phyloP scores from a whole-genome alignment of 2,329 filamentous ascomycete species.

The Aureobasidium sp. region DNA sequence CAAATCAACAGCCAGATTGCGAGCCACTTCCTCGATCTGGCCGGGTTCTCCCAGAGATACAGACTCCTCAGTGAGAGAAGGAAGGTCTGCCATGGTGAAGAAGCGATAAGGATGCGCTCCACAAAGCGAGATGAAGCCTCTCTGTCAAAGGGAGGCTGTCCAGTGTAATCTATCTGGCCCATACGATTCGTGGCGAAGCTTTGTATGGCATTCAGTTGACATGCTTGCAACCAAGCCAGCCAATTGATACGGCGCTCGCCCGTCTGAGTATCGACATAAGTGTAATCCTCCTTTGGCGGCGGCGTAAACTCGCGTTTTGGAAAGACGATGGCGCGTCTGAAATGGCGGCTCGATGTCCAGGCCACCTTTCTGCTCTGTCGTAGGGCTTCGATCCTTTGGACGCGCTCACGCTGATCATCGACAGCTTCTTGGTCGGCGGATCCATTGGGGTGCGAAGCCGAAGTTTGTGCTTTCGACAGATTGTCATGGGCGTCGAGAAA shows the following conservation, averaged over 20 bases:
- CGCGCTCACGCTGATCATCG: conserved; percentile 11
- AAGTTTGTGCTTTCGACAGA: conserved; percentile 17
- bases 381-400: conserved; percentile 26
- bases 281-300: conserved; percentile 23
- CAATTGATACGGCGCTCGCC: conserved; percentile 26
- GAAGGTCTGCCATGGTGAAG: conserved; percentile 32
- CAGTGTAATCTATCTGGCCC: conserved; percentile 27
- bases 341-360: conserved; percentile 31
- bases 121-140: conserved; percentile 27
- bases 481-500: conserved; percentile 27
- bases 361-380: conserved; percentile 29
- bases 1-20: conserved; percentile 28
- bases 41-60: conserved; percentile 32
- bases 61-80: conserved; percentile 27
- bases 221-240: conserved; percentile 14
- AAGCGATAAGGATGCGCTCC: conserved; percentile 33
- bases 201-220: neutral
- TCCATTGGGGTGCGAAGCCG: neutral
- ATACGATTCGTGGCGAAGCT: conserved; percentile 11
- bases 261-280: conserved; percentile 17
- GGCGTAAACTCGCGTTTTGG: conserved; percentile 22
- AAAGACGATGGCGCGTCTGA: conserved; percentile 29
- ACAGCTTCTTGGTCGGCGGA: conserved; percentile 11
- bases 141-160: conserved; percentile 28
- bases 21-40: conserved; percentile 29